Percentiles rank a stretch among this genome's conserved stretches.
These are phyloP conservation scores for Psilocybe cubensis DNA, from an alignment of 768 basidiomycete species.

Conservation along the genomic window DNA sequence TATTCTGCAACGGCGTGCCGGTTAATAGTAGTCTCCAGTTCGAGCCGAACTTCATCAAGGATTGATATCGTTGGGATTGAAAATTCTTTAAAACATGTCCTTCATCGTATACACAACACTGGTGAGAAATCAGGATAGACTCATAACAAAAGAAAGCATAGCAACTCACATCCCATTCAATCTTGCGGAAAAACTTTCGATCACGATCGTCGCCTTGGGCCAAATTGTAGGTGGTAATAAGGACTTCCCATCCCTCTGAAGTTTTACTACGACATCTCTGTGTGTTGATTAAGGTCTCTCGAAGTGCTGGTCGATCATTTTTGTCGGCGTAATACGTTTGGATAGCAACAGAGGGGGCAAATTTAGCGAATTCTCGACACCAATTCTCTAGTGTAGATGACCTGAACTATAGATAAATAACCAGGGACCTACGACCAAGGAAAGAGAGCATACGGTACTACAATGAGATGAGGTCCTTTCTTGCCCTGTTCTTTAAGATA, in stretches of 20 bases:
- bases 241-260: constrained; percentile 82
- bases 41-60: constrained; percentile 82
- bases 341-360: constrained; percentile 83
- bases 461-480: constrained; percentile 87
- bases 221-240: constrained; percentile 95
- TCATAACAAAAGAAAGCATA: background rate
- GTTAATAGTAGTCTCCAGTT: constrained; percentile 93
- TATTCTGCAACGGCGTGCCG: constrained; percentile 94
- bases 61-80: constrained; percentile 94
- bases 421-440: constrained; percentile 8
- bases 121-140: constrained; percentile 6
- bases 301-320: constrained; percentile 75
- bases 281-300: constrained; percentile 71
- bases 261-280: constrained; percentile 49
- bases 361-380: constrained; percentile 94
- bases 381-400: constrained; percentile 98
- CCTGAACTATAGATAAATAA: constrained; percentile 38
- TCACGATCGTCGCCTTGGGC: constrained; percentile 91
- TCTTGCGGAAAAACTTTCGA: constrained; percentile 89
- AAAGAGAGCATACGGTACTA: constrained; percentile 78
- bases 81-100: constrained; percentile 98
- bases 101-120: constrained; percentile 97
- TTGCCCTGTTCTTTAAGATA: constrained; percentile 80
- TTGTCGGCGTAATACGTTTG: constrained; percentile 95
- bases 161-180: constrained; percentile 87